Conservation (phyloP, 129 eudicot species). For the Saussurea involucrata region DNA sequence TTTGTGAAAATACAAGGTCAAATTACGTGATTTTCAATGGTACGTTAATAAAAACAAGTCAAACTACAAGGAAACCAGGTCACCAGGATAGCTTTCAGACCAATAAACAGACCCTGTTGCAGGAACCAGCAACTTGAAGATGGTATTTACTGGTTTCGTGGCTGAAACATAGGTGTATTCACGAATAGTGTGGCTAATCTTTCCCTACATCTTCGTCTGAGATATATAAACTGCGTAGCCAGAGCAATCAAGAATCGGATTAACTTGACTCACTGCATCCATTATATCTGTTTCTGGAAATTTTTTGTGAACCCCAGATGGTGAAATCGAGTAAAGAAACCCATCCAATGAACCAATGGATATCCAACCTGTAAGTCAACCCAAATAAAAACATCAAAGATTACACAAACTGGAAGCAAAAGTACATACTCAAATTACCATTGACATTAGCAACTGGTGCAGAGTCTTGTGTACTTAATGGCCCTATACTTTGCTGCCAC, state of each 20-base stretch:
- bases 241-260: constrained; percentile 81
- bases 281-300: constrained; percentile 35
- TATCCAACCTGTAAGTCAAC: constrained; percentile 63
- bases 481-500: constrained; percentile 80
- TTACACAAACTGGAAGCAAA: not conserved
- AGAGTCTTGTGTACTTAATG: constrained; percentile 57
- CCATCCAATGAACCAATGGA: constrained; percentile 92
- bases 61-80: constrained; percentile 13
- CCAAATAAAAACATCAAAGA: not conserved
- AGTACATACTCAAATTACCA: constrained; percentile 43
- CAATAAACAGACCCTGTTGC: constrained; percentile 67
- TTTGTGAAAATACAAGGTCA: not conserved
- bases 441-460: constrained; percentile 63
- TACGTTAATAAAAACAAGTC: not conserved
- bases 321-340: constrained; percentile 79
- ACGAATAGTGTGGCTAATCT: constrained; percentile 34
- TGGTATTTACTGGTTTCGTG: constrained; percentile 44
- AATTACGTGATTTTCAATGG: not conserved
- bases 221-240: constrained; percentile 81
- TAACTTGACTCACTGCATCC: constrained; percentile 58
- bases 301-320: constrained; percentile 59
- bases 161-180: constrained; percentile 66
- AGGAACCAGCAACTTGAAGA: constrained; percentile 60
- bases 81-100: constrained; percentile 83
- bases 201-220: constrained; percentile 69